Base-by-base conservation (phyloP, 2,329 filamentous ascomycete genomes). In the Paracamarosporium sp. region DNA sequence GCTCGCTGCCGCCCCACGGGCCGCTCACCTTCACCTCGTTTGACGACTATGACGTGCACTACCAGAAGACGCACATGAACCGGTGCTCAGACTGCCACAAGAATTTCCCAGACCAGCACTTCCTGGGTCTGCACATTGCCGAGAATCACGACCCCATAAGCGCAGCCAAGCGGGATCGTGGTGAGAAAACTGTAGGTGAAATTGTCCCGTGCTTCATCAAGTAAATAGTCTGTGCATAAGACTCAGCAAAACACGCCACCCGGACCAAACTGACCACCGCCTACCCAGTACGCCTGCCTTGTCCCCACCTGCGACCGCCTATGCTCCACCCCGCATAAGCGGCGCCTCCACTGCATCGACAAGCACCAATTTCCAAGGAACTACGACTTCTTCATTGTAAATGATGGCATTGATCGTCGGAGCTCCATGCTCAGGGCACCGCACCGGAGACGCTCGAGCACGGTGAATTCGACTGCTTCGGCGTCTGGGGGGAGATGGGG, bases 131-230 rank as follows among this genome's bases (percentile, higher is more conserved):
- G 44, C 95, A 99, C 73, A 93, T 97, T 63, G 88, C 93, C 65
- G 95, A 98, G 76, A 91, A 89, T 64, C 95, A 98, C 76, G 93
- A 99, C 77, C 86, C 92, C 7, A 84, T 98, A 59, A 83, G 86
- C 36, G 88, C 86, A 48, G 85, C 91, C 11, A 86, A 83, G 70
- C 86, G 88, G 65, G 92, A 92, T 51, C 86, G 87, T 66, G 95
- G 93, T 41, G 93, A 97, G 72, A 93, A 92, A 70, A 97, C 90
- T 33, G 91, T 94, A 80, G 76, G 86, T 80, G 25, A 38, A 38
- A 60, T 50, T 25, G 45, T 55, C 38, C 46, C 45, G 46, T 41
- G 44, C 22, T 24, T 52, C 28, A 30, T 52, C 27, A 40, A 20
- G 35, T 28, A 22, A n/a, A 33, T 45, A 52, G 9, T 13, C 25